Base-by-base conservation (phyloP, 2,329 filamentous ascomycete species). In the Xylariaceae sp. region DNA sequence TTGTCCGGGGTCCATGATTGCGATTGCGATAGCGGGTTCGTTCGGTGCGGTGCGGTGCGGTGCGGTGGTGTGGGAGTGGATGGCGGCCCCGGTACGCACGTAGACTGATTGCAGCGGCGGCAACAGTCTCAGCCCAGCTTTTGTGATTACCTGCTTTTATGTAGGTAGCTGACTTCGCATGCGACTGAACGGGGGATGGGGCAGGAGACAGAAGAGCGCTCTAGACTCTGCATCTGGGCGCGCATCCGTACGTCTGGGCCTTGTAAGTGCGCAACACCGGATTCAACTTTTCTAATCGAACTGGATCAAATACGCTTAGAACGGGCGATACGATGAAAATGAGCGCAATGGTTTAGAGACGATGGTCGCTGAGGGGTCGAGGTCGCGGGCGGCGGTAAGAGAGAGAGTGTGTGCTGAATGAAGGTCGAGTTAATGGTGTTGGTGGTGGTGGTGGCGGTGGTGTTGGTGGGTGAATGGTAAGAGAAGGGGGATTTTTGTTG, bases 1-100 rank as follows among this genome's bases (percentile, higher is more conserved):
- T 64, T 72, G 68, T 58, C 64, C 49, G 53, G 65, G 63, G 49
- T 70, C 67, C 68, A 70, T 70, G 60, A 51, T 61, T 59, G 62
- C n/a, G n/a, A n/a, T n/a, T n/a, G n/a, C n/a, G n/a, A n/a, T n/a
- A n/a, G n/a, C n/a, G n/a, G n/a, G n/a, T n/a, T n/a, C n/a, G n/a
- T n/a, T n/a, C 48, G 17, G 46, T 16, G 50, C 58, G 17, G 58
- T 48, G 43, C 53, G 34, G 51, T 29, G 50, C 50, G 17, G 49
- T 24, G 37, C 37, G 24, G 26, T 11, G 7, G 33, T 17, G 21
- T 34, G 46, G n/a, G n/a, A n/a, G n/a, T n/a, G n/a, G n/a, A n/a
- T n/a, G n/a, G n/a, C n/a, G n/a, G n/a, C n/a, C n/a, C n/a, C n/a
- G 37, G 26, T 41, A 48, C 8, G 40, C 36, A 47, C n/a, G n/a